A percentile compares a stretch with the other conserved stretches of the same genome.
Conservation (phyloP, 2,329 filamentous ascomycete genomes). For the Apiospora phragmitis region DNA sequence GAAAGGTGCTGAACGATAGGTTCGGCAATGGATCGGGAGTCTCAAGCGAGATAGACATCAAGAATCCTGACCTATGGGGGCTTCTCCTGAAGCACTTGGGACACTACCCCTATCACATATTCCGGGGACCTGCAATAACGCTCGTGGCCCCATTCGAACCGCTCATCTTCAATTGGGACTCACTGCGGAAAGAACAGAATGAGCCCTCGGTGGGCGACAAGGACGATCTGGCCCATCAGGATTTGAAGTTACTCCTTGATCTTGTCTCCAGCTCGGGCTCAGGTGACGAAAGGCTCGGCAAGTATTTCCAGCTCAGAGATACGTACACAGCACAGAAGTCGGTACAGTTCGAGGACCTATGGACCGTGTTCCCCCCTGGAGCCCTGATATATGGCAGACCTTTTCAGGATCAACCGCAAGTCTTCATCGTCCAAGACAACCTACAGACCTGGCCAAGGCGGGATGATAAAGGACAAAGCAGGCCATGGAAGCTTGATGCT, state of each 20-base stretch:
- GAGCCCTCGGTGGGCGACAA: not conserved
- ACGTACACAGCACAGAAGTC: not conserved
- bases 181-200: not conserved
- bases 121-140: not conserved
- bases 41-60: conserved; percentile 7
- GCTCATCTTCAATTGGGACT: not conserved
- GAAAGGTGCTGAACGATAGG: no score
- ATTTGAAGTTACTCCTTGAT: no score
- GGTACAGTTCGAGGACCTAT: conserved; percentile 14
- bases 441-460: not conserved
- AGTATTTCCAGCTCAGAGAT: conserved; percentile 15
- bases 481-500: not conserved
- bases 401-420: conserved; percentile 15
- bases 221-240: no score
- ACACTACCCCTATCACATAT: conserved; percentile 4
- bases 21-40: no score
- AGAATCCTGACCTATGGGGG: not conserved
- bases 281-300: conserved; percentile 12
- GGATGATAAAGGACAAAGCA: not conserved
- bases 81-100: conserved; percentile 4
- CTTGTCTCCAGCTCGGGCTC: no score
- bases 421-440: conserved; percentile 14
- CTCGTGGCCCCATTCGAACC: not conserved
- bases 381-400: conserved; percentile 12
- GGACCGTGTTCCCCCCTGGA: conserved; percentile 16